Evolutionary conservation across 495 filamentous ascomycete species (phyloP), one percentile per base, ranked within the genome.

Genomic region (Xylaria bambusicola): DNA sequence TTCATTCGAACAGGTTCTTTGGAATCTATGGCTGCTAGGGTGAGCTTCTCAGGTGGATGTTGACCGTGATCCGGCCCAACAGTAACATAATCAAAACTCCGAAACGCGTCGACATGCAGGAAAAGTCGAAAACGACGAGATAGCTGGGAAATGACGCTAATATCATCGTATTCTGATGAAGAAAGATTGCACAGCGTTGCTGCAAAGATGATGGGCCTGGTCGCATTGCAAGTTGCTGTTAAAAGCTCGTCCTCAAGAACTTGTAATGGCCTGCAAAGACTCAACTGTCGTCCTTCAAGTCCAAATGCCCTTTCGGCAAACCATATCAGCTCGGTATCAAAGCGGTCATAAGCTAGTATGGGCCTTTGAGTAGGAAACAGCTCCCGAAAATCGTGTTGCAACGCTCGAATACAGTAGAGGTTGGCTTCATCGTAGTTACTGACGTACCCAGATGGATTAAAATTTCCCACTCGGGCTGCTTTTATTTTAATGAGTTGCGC

Each of bases 61-160:
- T n/a, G 3, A 15, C 20, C 23, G n/a, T 2, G 7, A 6, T 2
- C n/a, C 24, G 26, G 18, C 2, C 31, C 12, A 13, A 6, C 6
- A 5, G 48, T 51, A n/a, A 51, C 7, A 18, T 31, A 31, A 18
- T 51, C 48, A 18, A 51, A 51, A 26, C 27, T 51, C 26, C 48
- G 17, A 20, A 26, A 51, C 2, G 23, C 48, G n/a, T 51, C 48
- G n/a, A 51, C 24, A 33, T 51, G 48, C 7, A 51, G 24, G 6
- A 51, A 2, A 6, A 33, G 10, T 18, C 24, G 48, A 18, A 51
- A 33, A 2, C 2, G 10, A 6, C 20, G 15, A 10, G 23, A 29
- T 23, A 51, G 24, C 26, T 27, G 17, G 8, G 15, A 12, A 18
- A 51, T 17, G 48, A 31, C 24, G 9, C 6, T 13, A 2, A 51